Conservation (phyloP, 139 green algal species). For the Chlamydomonas eustigma region DNA sequence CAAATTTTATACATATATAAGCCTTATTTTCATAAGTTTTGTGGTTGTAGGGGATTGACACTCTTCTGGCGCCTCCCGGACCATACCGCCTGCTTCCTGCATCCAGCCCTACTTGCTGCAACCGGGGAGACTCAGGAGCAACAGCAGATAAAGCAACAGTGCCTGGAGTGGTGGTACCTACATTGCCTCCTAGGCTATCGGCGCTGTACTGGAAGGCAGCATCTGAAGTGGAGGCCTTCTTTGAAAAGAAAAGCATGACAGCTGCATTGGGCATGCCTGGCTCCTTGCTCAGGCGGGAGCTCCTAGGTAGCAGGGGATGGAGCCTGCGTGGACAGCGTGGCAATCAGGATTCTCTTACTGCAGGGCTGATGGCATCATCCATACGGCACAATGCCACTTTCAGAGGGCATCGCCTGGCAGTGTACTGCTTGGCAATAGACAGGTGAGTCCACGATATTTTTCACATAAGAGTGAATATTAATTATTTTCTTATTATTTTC, state of each 20-base stretch:
- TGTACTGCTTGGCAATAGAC: constrained; percentile 75
- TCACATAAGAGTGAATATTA: too few species aligned
- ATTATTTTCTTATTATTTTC: too few species aligned
- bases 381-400: constrained; percentile 33
- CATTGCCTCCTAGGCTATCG: too few species aligned
- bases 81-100: background rate
- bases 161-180: too few species aligned
- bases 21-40: too few species aligned
- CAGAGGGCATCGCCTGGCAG: constrained; percentile 61
- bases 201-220: too few species aligned
- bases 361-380: background rate
- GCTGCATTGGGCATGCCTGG: background rate
- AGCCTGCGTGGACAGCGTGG: background rate
- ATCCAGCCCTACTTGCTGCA: background rate
- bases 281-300: background rate
- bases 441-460: constrained; percentile 29
- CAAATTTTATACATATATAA: too few species aligned
- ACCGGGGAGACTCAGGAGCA: background rate
- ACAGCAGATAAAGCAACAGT: too few species aligned
- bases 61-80: background rate
- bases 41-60: background rate
- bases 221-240: too few species aligned
- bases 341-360: too few species aligned
- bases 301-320: background rate
- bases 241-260: too few species aligned